Base-by-base conservation (phyloP, 2,329 filamentous ascomycete genomes). In the Orbilia quercus region DNA sequence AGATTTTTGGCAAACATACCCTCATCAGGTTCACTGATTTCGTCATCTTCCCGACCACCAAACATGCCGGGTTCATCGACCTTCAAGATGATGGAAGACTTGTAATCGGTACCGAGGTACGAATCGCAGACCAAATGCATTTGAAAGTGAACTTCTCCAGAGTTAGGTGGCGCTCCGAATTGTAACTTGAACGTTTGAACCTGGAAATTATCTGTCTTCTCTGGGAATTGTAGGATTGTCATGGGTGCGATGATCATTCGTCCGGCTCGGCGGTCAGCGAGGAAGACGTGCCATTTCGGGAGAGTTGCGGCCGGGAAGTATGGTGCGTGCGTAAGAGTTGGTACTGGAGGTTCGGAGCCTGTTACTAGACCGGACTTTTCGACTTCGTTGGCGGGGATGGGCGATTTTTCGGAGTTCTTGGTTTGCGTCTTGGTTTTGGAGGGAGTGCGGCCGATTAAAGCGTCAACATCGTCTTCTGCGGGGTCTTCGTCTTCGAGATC, bases 21-120 rank as follows among this genome's bases (percentile, higher is more conserved):
- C 84, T 99, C 95, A 75, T 98, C 95, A 36, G 96, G 95, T 81
- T 99, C 95, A 80, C 91, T 96, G 76, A 99, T 99, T 70, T 99
- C 95, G 78, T 96, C 95, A 77, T 97, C 92, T 51, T 89, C 90
- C 58, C 90, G 87, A 18, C 87, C 89, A 18, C 36, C 42, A 3
- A 91, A 93, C 82, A 94, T 95, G 81, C 87, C 90, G 34, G 91
- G 89, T 78, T 98, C 93, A 79, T 96, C 92, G 7, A 99, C 92
- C 25, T 90, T 87, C 59, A 99, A 85, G 1, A 91, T 92, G 25
- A 96, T 91, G 79, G 97, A 92, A 84, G 91, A 88, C 85, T 92
- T 95, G 54, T 90, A 90, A 80, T 99, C 96, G 76, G 97, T 92
- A 48, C 95, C 95, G 48, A 99, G 85, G 78, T 99, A 99, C 79